Evolutionary conservation across 139 green algal species (phyloP), one percentile per base, ranked within the genome.

Genomic region (Volvox africanus): DNA sequence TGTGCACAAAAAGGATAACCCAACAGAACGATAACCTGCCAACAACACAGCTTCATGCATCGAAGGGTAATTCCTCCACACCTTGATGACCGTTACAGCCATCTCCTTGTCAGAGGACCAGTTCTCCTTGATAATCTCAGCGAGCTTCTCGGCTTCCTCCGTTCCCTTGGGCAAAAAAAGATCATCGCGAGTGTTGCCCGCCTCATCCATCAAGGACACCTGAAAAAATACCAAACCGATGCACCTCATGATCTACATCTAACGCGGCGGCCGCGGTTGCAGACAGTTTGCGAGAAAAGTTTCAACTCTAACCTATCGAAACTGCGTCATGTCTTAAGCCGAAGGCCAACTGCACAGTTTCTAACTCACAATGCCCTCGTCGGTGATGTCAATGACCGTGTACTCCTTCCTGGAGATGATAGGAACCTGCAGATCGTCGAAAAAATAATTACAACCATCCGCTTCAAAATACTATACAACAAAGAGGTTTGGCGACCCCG

Each of bases 141-240:
- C 96, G 91, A 99, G 96, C 94, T 97, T 99, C 22, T 97, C 96
- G 44, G 93, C 90, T 65, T 99, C 97, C 61, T 99, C 97, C 50
- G 97, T 99, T 90, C 97, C 97, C 83, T 92, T 97, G 80, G 98
- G 98, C 87, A 99, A 96, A 36, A 94, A 96, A 55, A 99, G 96
- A 94, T 99, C 98, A 86, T 99, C 98, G 92, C 97, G 97, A 28
- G 94, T 98, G 94, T 98, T 96, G 92, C 98, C 98, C 37, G 80
- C 87, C 78, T 99, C 98, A 32, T 96, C 94, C 97, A 99, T 99
- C 36, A 99, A 94, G 26, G 96, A 98, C 61, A 98, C 93, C 96
- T 98, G 93, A 19, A 30, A 79, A 21, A 12, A 28, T 75, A 26
- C 22, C 22, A 75, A 75, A 75, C 22, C 67, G 67, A 26, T 75